phyloP scores from a whole-genome alignment of 148 eudicot species.

The Chenopodium suecicum region DNA sequence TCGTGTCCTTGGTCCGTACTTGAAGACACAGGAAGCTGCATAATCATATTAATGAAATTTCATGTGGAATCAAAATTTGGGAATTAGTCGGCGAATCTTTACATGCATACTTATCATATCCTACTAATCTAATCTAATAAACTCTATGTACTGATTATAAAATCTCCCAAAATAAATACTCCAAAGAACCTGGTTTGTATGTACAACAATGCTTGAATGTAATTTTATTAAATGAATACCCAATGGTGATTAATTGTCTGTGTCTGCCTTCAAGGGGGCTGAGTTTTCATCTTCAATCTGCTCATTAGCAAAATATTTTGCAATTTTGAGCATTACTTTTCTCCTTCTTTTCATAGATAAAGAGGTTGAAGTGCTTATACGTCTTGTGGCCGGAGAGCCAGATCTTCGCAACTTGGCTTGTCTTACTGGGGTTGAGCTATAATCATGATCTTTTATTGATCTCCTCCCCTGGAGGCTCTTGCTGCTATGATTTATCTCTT shows the following conservation, averaged over 20 bases:
- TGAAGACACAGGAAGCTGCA: constrained; percentile 3
- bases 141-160: constrained; percentile 3
- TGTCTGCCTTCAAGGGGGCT: constrained; percentile 22
- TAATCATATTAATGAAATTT: neutral
- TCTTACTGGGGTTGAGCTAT: constrained; percentile 42
- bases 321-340: constrained; percentile 48
- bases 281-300: constrained; percentile 27
- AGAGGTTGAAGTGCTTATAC: constrained; percentile 41
- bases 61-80: neutral
- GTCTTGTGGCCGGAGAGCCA: constrained; percentile 48
- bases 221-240: neutral
- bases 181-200: neutral
- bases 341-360: constrained; percentile 46
- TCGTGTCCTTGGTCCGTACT: neutral
- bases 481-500: constrained; percentile 21
- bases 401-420: constrained; percentile 48
- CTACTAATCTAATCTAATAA: constrained; percentile 7
- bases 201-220: neutral
- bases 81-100: neutral
- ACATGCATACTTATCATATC: constrained; percentile 5
- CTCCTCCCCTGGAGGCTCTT: constrained; percentile 31
- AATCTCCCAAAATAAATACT: neutral
- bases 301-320: constrained; percentile 48
- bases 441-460: constrained; percentile 28
- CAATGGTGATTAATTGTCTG: neutral